phyloP scores from a whole-genome alignment of 169 alveolate species.

The Theileria orientalis region DNA sequence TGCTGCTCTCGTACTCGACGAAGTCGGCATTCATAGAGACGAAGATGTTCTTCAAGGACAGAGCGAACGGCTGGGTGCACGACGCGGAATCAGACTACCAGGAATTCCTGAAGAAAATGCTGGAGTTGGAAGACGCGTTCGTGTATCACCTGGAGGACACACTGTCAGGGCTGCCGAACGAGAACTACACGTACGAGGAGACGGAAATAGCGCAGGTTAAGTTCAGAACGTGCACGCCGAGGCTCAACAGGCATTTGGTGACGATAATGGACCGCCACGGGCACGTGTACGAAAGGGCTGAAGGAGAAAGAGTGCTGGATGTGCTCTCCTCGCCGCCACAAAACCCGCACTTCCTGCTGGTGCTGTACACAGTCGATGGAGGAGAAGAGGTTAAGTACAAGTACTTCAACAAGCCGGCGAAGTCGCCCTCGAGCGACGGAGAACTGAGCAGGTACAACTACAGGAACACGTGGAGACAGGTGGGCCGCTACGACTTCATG shows the following conservation, averaged over 20 bases:
- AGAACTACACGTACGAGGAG: not conserved
- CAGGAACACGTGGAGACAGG: no score
- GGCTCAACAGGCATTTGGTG: not conserved
- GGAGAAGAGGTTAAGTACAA: not conserved
- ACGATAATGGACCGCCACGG: not conserved
- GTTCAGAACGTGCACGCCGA: conserved; percentile 3
- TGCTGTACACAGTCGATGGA: not conserved
- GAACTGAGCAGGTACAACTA: not conserved
- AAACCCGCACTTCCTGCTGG: not conserved
- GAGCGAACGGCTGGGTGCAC: not conserved
- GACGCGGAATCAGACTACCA: not conserved
- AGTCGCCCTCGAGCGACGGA: not conserved
- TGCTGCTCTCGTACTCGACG: not conserved
- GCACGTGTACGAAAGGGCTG: not conserved
- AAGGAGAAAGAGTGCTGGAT: not conserved
- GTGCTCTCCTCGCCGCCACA: not conserved
- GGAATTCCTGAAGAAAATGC: not conserved
- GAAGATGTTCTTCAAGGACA: not conserved
- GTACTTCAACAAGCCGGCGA: not conserved
- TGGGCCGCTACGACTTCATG: not conserved
- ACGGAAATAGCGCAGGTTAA: not conserved
- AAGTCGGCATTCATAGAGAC: not conserved
- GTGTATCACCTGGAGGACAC: not conserved
- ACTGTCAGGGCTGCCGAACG: not conserved
- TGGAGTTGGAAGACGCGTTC: not conserved